phyloP scores from a whole-genome alignment of 1,139 yeast species.

The Geotrichum cucujoidarum region DNA sequence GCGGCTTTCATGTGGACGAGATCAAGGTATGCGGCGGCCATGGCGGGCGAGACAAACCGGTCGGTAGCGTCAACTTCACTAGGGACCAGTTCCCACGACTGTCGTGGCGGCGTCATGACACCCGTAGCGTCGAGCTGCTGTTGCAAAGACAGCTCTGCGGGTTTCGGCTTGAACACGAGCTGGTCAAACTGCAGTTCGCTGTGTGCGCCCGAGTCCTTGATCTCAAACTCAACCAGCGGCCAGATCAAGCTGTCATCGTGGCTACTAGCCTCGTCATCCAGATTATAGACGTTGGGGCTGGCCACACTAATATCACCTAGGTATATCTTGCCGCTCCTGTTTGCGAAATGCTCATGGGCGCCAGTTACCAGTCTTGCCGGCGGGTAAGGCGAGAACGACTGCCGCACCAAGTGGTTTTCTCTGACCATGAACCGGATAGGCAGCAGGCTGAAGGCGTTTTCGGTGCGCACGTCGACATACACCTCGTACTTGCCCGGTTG shows the following conservation, averaged over 20 bases:
- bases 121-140: constrained; percentile 3
- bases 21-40: too few species aligned
- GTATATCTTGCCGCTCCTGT: constrained; percentile 12
- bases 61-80: neutral
- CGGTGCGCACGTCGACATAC: constrained; percentile 25
- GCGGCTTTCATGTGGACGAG: too few species aligned
- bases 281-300: neutral
- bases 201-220: constrained; percentile 14
- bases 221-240: constrained; percentile 19
- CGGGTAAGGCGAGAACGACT: constrained; percentile 17
- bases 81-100: constrained; percentile 11
- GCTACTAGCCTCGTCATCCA: neutral
- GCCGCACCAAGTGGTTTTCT: constrained; percentile 17
- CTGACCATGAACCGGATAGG: constrained; percentile 25
- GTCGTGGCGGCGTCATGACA: constrained; percentile 12
- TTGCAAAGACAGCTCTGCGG: neutral
- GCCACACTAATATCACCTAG: constrained; percentile 18
- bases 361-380: constrained; percentile 18
- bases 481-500: constrained; percentile 29
- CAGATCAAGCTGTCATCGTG: neutral
- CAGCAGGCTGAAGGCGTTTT: constrained; percentile 25
- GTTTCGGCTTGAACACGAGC: constrained; percentile 12
- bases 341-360: constrained; percentile 11
- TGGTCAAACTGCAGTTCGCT: constrained; percentile 15
- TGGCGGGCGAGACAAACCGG: too few species aligned